Evolutionary conservation across 2,329 filamentous ascomycete genomes (phyloP).

Genomic region (Ceratocystis ficicola): DNA sequence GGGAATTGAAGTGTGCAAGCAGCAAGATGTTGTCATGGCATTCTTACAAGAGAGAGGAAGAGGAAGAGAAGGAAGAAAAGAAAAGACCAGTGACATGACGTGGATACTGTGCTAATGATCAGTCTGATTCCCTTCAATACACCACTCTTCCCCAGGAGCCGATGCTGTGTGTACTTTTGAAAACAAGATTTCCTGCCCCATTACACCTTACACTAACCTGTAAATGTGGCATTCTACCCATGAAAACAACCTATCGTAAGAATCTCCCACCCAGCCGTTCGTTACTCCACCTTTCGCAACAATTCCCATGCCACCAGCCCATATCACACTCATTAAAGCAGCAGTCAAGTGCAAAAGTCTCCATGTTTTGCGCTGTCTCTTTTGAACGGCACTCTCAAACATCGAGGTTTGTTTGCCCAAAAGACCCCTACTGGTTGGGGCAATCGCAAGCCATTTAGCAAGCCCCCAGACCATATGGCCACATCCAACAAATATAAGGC

Average conservation of each 20-base stretch:
- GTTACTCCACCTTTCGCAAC: conserved; percentile 59
- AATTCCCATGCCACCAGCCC: conserved; percentile 73
- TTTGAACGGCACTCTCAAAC: conserved; percentile 40
- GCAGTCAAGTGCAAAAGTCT: conserved; percentile 57
- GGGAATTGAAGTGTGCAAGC: too few species aligned
- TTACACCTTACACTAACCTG: background rate
- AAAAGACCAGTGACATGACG: too few species aligned
- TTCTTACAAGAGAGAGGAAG: too few species aligned
- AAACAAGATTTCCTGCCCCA: too few species aligned
- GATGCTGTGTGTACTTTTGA: too few species aligned
- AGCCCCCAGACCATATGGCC: conserved; percentile 76
- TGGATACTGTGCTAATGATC: too few species aligned
- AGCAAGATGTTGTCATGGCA: too few species aligned
- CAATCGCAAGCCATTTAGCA: conserved; percentile 64
- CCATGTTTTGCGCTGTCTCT: conserved; percentile 51
- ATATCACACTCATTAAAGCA: conserved; percentile 48
- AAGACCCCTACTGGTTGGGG: conserved; percentile 44
- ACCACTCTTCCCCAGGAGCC: too few species aligned
- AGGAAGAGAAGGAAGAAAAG: too few species aligned
- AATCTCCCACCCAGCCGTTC: conserved; percentile 64
- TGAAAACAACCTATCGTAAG: conserved; percentile 58
- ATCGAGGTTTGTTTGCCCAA: conserved; percentile 33
- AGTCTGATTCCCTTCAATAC: too few species aligned
- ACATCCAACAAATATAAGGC: conserved; percentile 53
- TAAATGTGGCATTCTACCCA: background rate